Percentiles rank a stretch among this genome's conserved stretches.
Evolutionary conservation across 2,329 filamentous ascomycete genomes (phyloP).

Genomic region (Venturia pyrina): DNA sequence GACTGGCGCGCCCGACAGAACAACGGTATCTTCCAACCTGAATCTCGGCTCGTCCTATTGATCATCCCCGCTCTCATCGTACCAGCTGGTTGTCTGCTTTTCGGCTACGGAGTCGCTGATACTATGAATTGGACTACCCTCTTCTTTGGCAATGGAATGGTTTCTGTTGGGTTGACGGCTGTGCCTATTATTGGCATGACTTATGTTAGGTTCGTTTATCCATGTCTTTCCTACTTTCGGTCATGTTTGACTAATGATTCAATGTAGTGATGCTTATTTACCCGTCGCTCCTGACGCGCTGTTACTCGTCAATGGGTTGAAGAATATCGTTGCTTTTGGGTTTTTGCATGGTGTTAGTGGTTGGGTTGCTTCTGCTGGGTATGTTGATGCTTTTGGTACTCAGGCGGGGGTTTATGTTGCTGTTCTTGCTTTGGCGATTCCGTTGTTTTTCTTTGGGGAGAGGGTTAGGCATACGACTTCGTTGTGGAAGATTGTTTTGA

Average conservation of each 20-base stretch:
- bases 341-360: slow-evolving; percentile 37
- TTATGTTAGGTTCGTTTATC: slow-evolving; percentile 6
- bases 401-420: slow-evolving; percentile 28
- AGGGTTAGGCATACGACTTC: slow-evolving; percentile 24
- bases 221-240: too few relatives aligned
- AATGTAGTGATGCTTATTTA: slow-evolving; percentile 7
- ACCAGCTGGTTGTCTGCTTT: slow-evolving; percentile 35
- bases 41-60: slow-evolving; percentile 80
- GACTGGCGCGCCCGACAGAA: slow-evolving; percentile 63
- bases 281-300: slow-evolving; percentile 7
- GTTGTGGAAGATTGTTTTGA: slow-evolving; percentile 28
- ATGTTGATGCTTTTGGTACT: slow-evolving; percentile 27
- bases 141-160: slow-evolving; percentile 38
- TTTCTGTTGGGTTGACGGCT: slow-evolving; percentile 15
- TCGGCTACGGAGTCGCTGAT: slow-evolving; percentile 35
- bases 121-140: slow-evolving; percentile 34
- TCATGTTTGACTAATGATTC: background rate
- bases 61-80: slow-evolving; percentile 40
- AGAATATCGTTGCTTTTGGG: slow-evolving; percentile 39
- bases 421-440: slow-evolving; percentile 24
- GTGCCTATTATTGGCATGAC: slow-evolving; percentile 26
- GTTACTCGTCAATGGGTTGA: slow-evolving; percentile 23
- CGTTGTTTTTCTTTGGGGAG: slow-evolving; percentile 24
- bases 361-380: slow-evolving; percentile 29
- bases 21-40: slow-evolving; percentile 76